A percentile compares a stretch with the other conserved stretches of the same genome.
These are phyloP conservation scores for Porodaedalea pini DNA, from an alignment of 1,284 basidiomycete genomes.

Conservation along the genomic window DNA sequence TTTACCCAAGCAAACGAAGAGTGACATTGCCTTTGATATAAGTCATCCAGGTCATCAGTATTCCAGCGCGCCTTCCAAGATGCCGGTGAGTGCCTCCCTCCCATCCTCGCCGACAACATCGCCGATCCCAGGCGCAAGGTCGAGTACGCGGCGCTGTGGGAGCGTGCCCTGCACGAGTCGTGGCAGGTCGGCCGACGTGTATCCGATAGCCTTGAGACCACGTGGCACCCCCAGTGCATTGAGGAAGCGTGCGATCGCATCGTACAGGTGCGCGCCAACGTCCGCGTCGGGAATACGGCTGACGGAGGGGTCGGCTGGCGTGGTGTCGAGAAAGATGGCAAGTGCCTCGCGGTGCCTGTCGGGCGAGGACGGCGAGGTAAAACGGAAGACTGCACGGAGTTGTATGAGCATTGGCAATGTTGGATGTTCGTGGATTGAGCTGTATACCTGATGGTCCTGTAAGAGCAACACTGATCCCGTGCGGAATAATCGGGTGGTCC, in stretches of 20 bases:
- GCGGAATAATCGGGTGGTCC: constrained; percentile 87
- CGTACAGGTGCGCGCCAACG: constrained; percentile 79
- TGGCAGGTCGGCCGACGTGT: constrained; percentile 60
- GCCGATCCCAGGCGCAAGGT: constrained; percentile 82
- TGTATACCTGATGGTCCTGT: constrained; percentile 76
- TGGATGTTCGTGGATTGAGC: neutral
- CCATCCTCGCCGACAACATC: constrained; percentile 78
- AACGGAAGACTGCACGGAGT: constrained; percentile 70
- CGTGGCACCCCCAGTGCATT: constrained; percentile 85
- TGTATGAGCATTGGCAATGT: too few relatives aligned
- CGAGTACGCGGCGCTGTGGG: constrained; percentile 83
- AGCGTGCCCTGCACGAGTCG: constrained; percentile 82
- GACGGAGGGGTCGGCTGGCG: constrained; percentile 64
- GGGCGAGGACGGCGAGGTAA: constrained; percentile 89
- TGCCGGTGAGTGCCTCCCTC: constrained; percentile 69
- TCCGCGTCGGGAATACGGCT: constrained; percentile 76
- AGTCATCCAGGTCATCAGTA: constrained; percentile 46
- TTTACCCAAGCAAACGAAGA: neutral
- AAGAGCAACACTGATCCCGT: constrained; percentile 84
- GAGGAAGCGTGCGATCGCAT: constrained; percentile 89
- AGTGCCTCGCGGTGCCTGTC: constrained; percentile 88
- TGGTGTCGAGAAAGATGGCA: constrained; percentile 75
- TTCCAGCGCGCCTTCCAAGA: constrained; percentile 73
- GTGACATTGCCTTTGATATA: neutral
- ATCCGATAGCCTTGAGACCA: constrained; percentile 85